Conservation (phyloP, 805 yeast species). For the Hanseniaspora thailandica region DNA sequence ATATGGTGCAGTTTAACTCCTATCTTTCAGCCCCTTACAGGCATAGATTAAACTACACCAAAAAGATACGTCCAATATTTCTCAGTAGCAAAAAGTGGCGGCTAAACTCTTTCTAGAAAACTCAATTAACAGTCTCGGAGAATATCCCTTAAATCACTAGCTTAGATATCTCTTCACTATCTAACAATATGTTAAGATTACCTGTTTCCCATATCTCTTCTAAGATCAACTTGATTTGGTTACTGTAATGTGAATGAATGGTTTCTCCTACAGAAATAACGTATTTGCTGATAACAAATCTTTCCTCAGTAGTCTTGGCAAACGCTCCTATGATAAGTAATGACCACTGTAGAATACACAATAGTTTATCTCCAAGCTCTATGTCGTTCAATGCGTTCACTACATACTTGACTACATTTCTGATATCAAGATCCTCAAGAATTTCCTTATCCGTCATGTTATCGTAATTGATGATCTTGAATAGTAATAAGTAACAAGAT, state of each 20-base stretch:
- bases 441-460: slow-evolving; percentile 15
- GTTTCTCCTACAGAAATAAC: slow-evolving; percentile 19
- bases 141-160: slow-evolving; percentile 18
- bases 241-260: slow-evolving; percentile 20
- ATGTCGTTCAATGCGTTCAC: slow-evolving; percentile 18
- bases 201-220: slow-evolving; percentile 20
- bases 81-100: background rate
- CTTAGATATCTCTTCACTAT: slow-evolving; percentile 17
- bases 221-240: slow-evolving; percentile 18
- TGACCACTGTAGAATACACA: slow-evolving; percentile 20
- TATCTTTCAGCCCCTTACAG: too few species aligned
- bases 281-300: slow-evolving; percentile 16
- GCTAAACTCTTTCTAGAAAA: too few species aligned
- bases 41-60: too few species aligned
- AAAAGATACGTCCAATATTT: too few species aligned
- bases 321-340: slow-evolving; percentile 19
- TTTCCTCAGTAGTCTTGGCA: slow-evolving; percentile 18
- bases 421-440: slow-evolving; percentile 17
- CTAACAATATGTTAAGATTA: slow-evolving; percentile 17
- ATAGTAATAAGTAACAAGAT: slow-evolving; percentile 19
- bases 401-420: slow-evolving; percentile 19
- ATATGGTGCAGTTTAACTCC: too few species aligned
- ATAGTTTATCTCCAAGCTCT: slow-evolving; percentile 19
- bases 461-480: slow-evolving; percentile 17
- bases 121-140: too few species aligned